A percentile compares a stretch with the other conserved stretches of the same genome.
Conservation (phyloP, 2,329 filamentous ascomycete genomes). For the Neofusicoccum ribis region DNA sequence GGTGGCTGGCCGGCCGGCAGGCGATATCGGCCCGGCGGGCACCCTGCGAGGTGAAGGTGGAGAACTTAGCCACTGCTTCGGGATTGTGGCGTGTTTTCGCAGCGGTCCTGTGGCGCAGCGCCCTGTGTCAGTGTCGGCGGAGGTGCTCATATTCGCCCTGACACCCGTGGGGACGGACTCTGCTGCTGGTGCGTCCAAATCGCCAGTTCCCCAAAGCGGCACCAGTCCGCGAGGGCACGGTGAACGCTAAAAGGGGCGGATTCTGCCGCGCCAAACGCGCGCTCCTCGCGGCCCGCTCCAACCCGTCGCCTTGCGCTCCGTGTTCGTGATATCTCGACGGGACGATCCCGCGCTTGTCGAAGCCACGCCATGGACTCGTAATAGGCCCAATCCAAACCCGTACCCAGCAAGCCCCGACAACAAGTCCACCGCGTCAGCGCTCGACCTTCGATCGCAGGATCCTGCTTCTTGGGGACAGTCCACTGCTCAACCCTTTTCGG, state of each 20-base stretch:
- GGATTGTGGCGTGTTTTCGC: background rate
- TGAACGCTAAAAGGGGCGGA: background rate
- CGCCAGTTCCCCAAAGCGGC: background rate
- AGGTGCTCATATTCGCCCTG: no score
- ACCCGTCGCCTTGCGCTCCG: background rate
- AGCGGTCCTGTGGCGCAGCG: background rate
- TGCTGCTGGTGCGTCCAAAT: background rate
- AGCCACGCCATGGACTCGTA: background rate
- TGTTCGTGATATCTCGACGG: background rate
- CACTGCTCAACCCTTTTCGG: background rate
- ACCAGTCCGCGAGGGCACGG: background rate
- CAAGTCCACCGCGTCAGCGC: background rate
- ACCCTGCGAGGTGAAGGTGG: background rate
- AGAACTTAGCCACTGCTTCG: background rate
- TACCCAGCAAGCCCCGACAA: background rate
- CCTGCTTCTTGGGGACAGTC: background rate
- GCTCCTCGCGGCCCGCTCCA: background rate
- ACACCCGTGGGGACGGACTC: no score
- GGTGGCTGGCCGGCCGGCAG: slow-evolving; percentile 5
- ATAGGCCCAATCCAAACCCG: background rate
- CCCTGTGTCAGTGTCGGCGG: no score
- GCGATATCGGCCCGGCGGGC: slow-evolving; percentile 13
- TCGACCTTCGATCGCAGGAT: background rate
- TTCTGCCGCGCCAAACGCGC: slow-evolving; percentile 4
- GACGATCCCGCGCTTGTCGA: background rate